phyloP scores from a whole-genome alignment of 2,329 filamentous ascomycete genomes.

The Emergomyces orientalis region DNA sequence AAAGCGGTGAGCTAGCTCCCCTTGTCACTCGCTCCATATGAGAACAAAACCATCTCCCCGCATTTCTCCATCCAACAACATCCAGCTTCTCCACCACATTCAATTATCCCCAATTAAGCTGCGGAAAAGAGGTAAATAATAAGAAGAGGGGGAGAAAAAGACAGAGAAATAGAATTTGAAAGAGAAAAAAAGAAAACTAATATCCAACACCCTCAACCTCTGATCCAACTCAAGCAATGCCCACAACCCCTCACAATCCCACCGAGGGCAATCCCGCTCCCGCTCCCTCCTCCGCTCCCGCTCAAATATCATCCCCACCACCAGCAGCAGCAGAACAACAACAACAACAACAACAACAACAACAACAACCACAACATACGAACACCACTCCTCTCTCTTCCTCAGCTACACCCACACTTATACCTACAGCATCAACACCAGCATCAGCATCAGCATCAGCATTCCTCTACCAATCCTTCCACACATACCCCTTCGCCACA shows the following conservation, averaged over 20 bases:
- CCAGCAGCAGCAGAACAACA: neutral
- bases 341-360: neutral
- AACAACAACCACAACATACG: constrained; percentile 7
- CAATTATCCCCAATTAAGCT: too few species aligned
- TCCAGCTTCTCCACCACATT: too few species aligned
- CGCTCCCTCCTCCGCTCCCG: neutral
- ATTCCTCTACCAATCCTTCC: constrained; percentile 26
- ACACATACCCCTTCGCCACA: constrained; percentile 32
- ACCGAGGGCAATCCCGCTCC: neutral
- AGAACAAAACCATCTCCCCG: too few species aligned
- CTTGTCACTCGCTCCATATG: too few species aligned
- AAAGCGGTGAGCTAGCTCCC: neutral
- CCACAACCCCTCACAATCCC: neutral
- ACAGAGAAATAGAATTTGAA: neutral
- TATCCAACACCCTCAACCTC: neutral
- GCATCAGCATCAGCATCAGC: neutral
- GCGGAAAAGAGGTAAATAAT: too few species aligned
- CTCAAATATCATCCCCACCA: neutral
- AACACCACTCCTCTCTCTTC: neutral
- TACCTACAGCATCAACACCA: neutral
- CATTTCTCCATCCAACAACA: too few species aligned
- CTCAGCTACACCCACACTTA: constrained; percentile 7
- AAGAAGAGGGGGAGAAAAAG: too few species aligned
- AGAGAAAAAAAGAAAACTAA: neutral
- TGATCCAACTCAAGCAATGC: neutral